Base-by-base conservation (phyloP, 805 yeast genomes). In the Hemisphaericaspora nanyangensis region DNA sequence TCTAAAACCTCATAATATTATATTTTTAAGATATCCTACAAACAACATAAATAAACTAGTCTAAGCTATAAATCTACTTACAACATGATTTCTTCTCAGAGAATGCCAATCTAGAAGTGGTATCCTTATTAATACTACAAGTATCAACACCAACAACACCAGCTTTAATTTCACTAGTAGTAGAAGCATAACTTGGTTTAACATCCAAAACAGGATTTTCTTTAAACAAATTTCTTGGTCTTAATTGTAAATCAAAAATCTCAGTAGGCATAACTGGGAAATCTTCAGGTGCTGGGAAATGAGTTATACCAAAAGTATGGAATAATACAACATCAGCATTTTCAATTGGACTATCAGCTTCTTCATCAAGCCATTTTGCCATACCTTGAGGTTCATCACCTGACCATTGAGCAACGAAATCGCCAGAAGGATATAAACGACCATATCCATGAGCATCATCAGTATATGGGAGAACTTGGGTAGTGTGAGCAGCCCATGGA, bases 211-310 rank as follows among this genome's bases (percentile, higher is more conserved):
- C 83, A 24, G 95, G 93, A 61, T 84, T 85, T 59, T 81, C 85
- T 33, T 72, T 64, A 73, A 85, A 85, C 69, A 85, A 80, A 63
- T 85, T 79, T 59, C 91, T 74, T 51, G 93, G 93, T 62, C 90
- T 77, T 58, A 85, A 68, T 66, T 81, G 68, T 50, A 85, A 68
- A 43, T 82, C 77, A 53, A 85, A 80, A 54, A 87, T 84, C 65
- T 85, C 95, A 35, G 88, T 83, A 34, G 93, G 93, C 93, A 85
- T 85, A 47, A 85, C 76, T 41, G 93, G 93, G 82, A 84, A 85
- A 62, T 85, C 95, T 68, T 85, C 93, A 43, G 93, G 91, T 11
- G 90, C 82, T 43, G 95, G 95, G 77, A 84, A 81, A 60, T 85
- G 95, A 25, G 91, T 80, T 49, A 85, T 77, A 54, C 93, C 93